A percentile compares a stretch with the other conserved stretches of the same genome.
Conservation (phyloP, 257 asterid genomes). For the Solanum acaule region DNA sequence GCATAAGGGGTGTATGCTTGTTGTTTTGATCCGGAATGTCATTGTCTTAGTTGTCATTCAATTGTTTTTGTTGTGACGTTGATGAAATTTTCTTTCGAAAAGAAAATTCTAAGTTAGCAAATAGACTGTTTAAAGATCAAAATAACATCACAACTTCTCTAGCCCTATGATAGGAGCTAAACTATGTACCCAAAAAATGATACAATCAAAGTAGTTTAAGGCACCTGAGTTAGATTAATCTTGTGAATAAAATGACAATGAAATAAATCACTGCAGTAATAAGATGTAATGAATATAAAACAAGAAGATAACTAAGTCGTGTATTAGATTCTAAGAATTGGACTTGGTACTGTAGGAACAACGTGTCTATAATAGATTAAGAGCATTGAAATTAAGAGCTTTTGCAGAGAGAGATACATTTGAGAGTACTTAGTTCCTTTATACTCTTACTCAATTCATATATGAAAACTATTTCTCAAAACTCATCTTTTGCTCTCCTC, state of each 20-base stretch:
- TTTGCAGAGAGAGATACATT: no score
- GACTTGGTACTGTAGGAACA: neutral
- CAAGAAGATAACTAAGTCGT: neutral
- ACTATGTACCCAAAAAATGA: neutral
- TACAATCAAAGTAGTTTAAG: neutral
- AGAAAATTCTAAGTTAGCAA: neutral
- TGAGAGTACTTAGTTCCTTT: no score
- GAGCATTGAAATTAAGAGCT: neutral
- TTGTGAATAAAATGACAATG: neutral
- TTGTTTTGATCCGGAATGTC: neutral
- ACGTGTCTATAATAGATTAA: neutral
- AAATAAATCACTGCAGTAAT: no score
- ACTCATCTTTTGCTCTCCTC: no score
- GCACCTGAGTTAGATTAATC: neutral
- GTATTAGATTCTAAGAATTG: neutral
- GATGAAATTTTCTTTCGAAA: neutral
- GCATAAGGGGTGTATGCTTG: neutral
- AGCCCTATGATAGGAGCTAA: neutral
- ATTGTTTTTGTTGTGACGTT: neutral
- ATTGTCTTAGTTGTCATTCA: neutral
- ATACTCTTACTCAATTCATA: no score
- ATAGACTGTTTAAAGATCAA: neutral
- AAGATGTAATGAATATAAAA: neutral
- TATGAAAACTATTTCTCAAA: no score
- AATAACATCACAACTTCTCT: neutral